Evolutionary conservation across 2,329 filamentous ascomycete genomes (phyloP).

Genomic region (Pseudogymnoascus sp.): DNA sequence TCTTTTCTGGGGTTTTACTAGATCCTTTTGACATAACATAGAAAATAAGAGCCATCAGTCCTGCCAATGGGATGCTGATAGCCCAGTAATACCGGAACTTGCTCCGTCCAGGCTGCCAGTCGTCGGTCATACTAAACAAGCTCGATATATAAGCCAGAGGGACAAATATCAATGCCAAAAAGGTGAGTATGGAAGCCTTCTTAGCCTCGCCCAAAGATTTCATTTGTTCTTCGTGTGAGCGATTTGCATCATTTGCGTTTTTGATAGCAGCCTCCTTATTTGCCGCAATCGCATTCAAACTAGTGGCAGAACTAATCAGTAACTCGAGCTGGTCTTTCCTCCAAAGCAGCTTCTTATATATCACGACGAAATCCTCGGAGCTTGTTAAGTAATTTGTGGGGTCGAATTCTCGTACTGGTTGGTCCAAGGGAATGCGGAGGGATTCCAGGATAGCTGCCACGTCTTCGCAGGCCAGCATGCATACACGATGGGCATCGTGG

Average conservation of each 20-base stretch:
- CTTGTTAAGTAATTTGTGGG: neutral
- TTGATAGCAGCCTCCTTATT: neutral
- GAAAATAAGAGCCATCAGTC: neutral
- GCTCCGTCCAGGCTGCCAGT: slow-evolving; percentile 9
- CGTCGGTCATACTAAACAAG: slow-evolving; percentile 26
- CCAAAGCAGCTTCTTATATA: neutral
- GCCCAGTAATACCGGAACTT: neutral
- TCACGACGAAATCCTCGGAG: neutral
- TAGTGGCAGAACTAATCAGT: neutral
- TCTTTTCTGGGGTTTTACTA: neutral
- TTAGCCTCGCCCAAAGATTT: neutral
- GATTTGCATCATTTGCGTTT: neutral
- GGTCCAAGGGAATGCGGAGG: neutral
- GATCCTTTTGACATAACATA: neutral
- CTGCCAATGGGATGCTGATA: neutral
- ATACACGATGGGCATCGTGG: neutral
- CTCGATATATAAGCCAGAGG: slow-evolving; percentile 27
- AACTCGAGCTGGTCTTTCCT: neutral
- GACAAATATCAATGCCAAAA: slow-evolving; percentile 29
- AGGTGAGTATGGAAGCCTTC: slow-evolving; percentile 19
- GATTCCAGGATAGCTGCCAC: neutral
- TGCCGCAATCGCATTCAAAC: neutral
- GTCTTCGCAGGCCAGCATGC: neutral
- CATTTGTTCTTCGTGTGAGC: neutral
- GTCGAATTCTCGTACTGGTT: neutral